A percentile compares a stretch with the other conserved stretches of the same genome.
These are phyloP conservation scores for Colletotrichum sp. DNA, from an alignment of 2,329 filamentous ascomycete species.

Conservation along the genomic window DNA sequence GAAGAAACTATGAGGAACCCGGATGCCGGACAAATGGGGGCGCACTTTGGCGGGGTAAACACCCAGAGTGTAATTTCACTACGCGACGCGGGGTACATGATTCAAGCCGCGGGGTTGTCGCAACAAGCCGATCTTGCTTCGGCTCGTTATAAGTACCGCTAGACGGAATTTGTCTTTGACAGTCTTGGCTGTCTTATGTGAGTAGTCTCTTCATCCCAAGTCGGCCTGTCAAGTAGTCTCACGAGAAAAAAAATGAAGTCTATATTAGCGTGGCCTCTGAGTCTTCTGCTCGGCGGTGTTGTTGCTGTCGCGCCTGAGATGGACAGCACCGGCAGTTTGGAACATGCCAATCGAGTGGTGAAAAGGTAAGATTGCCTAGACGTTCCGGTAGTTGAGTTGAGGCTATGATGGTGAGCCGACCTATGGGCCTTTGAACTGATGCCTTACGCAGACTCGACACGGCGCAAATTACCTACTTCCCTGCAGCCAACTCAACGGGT, in stretches of 20 bases:
- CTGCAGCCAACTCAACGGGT: constrained; percentile 5
- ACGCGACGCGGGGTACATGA: not conserved
- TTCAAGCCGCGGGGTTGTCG: not conserved
- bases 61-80: not conserved
- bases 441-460: not conserved
- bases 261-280: not conserved
- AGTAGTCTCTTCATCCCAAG: not conserved
- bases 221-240: not conserved
- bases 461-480: constrained; percentile 11
- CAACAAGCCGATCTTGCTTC: not conserved
- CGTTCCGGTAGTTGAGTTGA: not conserved
- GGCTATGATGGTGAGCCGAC: not conserved
- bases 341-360: not conserved
- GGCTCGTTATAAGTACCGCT: not conserved
- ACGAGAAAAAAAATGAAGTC: not conserved
- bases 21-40: not conserved
- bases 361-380: not conserved
- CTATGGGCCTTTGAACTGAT: not conserved
- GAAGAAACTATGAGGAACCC: not conserved
- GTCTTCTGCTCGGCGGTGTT: not conserved
- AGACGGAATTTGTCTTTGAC: not conserved
- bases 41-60: not conserved
- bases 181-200: not conserved
- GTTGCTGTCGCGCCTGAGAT: not conserved
- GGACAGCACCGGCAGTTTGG: not conserved